A percentile compares a stretch with the other conserved stretches of the same genome.
Conservation (phyloP, 1,139 yeast genomes). For the Suhomyces bolitotheri region DNA sequence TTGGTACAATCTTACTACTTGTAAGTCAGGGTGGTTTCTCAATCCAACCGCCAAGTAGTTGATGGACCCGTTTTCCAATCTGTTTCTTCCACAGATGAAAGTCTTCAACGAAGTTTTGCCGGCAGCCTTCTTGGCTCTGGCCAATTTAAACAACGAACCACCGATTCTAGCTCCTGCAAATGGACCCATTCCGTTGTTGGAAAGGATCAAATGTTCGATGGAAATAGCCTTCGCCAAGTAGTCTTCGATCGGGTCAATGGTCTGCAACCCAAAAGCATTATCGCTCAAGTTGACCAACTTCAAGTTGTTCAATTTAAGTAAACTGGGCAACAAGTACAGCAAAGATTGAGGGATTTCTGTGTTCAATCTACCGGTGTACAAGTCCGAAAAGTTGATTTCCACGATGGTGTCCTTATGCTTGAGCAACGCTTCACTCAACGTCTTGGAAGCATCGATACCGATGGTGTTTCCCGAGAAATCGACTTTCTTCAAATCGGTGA, state of each 20-base stretch:
- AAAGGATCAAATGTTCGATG: conserved; percentile 78
- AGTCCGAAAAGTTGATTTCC: conserved; percentile 82
- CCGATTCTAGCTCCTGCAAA: conserved; percentile 96
- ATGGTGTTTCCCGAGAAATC: conserved; percentile 92
- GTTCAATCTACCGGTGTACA: conserved; percentile 90
- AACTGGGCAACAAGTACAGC: conserved; percentile 67
- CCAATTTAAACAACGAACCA: conserved; percentile 70
- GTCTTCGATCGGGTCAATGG: conserved; percentile 83
- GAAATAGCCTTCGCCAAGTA: conserved; percentile 76
- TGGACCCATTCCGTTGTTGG: conserved; percentile 98
- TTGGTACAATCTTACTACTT: conserved; percentile 81
- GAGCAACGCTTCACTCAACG: conserved; percentile 61
- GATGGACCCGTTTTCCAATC: conserved; percentile 92
- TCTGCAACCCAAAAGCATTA: conserved; percentile 94
- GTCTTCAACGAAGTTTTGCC: conserved; percentile 60
- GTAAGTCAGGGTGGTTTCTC: conserved; percentile 70
- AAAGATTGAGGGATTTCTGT: conserved; percentile 91
- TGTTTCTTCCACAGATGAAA: conserved; percentile 93
- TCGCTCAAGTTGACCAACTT: conserved; percentile 82
- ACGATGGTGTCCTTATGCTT: conserved; percentile 51
- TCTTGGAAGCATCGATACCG: conserved; percentile 84
- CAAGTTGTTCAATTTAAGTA: conserved; percentile 66
- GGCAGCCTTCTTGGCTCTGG: conserved; percentile 57
- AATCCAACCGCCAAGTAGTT: conserved; percentile 75
- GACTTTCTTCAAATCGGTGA: conserved; percentile 50